Conservation (phyloP, 2,329 filamentous ascomycete species). For the Pseudogymnoascus verrucosus region DNA sequence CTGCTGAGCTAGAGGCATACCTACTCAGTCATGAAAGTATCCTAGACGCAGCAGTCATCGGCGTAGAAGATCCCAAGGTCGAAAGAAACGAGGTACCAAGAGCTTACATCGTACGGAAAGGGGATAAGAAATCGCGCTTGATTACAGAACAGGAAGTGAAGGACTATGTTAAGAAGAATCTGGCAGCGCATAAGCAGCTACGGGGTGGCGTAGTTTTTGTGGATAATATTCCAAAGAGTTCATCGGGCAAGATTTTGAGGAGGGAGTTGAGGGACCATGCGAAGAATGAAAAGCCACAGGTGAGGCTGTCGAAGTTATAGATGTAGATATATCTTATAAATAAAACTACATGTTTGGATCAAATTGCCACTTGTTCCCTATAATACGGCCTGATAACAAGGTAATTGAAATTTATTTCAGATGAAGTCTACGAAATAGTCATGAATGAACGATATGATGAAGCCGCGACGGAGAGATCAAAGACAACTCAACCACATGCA, state of each 20-base stretch:
- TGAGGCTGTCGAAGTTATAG: not conserved
- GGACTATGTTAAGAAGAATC: conserved; percentile 23
- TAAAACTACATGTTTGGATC: not conserved
- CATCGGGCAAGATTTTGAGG: conserved; percentile 31
- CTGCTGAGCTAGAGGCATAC: conserved; percentile 39
- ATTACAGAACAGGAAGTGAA: conserved; percentile 27
- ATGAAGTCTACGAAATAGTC: not conserved
- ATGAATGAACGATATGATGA: not conserved
- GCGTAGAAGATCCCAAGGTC: conserved; percentile 31
- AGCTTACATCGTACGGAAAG: conserved; percentile 36
- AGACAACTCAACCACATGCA: not conserved
- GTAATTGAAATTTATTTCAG: not conserved
- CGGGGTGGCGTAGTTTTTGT: conserved; percentile 31
- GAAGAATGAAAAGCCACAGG: conserved; percentile 12
- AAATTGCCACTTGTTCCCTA: not conserved
- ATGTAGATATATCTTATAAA: not conserved
- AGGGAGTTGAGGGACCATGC: conserved; percentile 28
- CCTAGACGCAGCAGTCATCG: conserved; percentile 39
- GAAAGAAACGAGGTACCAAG: conserved; percentile 29
- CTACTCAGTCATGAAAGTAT: conserved; percentile 34
- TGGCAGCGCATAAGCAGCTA: conserved; percentile 29
- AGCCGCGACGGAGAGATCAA: not conserved
- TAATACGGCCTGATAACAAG: not conserved
- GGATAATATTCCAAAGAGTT: conserved; percentile 31
- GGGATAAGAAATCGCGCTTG: conserved; percentile 19